Base-by-base conservation (phyloP, 768 basidiomycete species). In the Cyathus striatus region DNA sequence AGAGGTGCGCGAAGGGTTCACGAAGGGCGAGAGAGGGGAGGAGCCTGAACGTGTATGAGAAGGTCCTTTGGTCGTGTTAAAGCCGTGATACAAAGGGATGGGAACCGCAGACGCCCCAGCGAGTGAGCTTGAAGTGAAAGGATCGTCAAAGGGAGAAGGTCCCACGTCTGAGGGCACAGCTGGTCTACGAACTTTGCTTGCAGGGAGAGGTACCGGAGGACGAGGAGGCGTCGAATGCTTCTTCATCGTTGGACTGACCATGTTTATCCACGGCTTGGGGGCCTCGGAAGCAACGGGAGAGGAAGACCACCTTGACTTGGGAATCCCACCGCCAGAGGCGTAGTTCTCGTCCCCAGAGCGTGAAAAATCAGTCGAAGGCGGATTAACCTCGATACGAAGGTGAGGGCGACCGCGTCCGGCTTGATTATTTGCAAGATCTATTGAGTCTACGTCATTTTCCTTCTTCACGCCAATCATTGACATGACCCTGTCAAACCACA, bases 401-500 rank as follows among this genome's bases (percentile, higher is more conserved):
- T 55, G 51, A 4, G 17, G 22, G 14, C 43, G 48, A 10, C 47
- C 36, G 27, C 37, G 51, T 42, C 10, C 43, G 39, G 14, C 18
- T 41, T 5, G 40, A 40, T 32, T 45, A 23, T 30, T 38, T 18
- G 25, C 45, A 37, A 39, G 21, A 17, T 49, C 43, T 27, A 39
- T 35, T 30, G n/a, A 38, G 22, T 47, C 33, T 13, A 16, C 41
- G 3, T 46, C 46, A 12, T 18, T 43, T 14, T 54, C 48, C 10
- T 49, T 45, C 48, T 60, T 60, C 46, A 43, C 50, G 4, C 53
- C 45, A 23, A 63, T 40, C 7, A 58, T 40, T 17, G 54, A 52
- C 4, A 55, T 49, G 45, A 74, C 45, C 12, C 62, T 65, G 30
- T 60, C 60, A 47, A 69, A 62, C 73, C 70, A 74, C 24, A 50